Percentiles rank a stretch among this genome's conserved stretches.
Evolutionary conservation across 2,329 filamentous ascomycete species (phyloP).

Genomic region (Xylaria sp.): DNA sequence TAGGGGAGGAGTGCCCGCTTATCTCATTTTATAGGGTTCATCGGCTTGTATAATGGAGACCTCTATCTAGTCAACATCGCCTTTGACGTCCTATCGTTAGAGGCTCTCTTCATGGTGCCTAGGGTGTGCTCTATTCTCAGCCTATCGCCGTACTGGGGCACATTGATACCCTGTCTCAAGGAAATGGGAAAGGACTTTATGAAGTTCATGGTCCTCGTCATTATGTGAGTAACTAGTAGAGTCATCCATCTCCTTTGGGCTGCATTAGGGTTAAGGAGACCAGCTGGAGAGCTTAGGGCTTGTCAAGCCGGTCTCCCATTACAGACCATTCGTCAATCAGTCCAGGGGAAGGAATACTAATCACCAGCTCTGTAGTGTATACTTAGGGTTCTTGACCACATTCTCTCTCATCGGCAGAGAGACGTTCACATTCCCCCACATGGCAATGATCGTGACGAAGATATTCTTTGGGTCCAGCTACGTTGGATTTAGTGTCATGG

Average conservation of each 20-base stretch:
- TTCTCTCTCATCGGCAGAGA: slow-evolving; percentile 79
- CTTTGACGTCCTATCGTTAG: slow-evolving; percentile 87
- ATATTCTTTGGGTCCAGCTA: slow-evolving; percentile 80
- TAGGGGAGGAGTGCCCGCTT: slow-evolving; percentile 5
- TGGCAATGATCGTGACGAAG: slow-evolving; percentile 77
- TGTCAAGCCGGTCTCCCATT: too few relatives aligned
- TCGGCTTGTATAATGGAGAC: slow-evolving; percentile 66
- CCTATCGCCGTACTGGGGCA: slow-evolving; percentile 88
- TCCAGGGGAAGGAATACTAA: too few relatives aligned
- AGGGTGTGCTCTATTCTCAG: slow-evolving; percentile 86
- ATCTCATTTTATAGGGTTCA: slow-evolving; percentile 52
- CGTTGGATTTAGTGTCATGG: slow-evolving; percentile 72
- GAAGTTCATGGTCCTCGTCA: slow-evolving; percentile 74
- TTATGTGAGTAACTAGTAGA: slow-evolving; percentile 57
- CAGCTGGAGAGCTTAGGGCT: not conserved
- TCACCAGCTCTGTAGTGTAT: slow-evolving; percentile 49
- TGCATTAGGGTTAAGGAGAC: too few relatives aligned
- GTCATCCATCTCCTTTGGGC: too few relatives aligned
- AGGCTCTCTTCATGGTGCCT: slow-evolving; percentile 88
- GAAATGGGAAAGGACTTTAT: slow-evolving; percentile 91
- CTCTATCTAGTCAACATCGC: slow-evolving; percentile 71
- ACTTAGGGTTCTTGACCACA: slow-evolving; percentile 86
- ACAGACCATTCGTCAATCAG: too few relatives aligned
- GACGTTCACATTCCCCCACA: slow-evolving; percentile 63
- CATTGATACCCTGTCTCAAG: slow-evolving; percentile 84